Evolutionary conservation across 768 basidiomycete species (phyloP), one percentile per base, ranked within the genome.

Genomic region (Amanita rubescens): DNA sequence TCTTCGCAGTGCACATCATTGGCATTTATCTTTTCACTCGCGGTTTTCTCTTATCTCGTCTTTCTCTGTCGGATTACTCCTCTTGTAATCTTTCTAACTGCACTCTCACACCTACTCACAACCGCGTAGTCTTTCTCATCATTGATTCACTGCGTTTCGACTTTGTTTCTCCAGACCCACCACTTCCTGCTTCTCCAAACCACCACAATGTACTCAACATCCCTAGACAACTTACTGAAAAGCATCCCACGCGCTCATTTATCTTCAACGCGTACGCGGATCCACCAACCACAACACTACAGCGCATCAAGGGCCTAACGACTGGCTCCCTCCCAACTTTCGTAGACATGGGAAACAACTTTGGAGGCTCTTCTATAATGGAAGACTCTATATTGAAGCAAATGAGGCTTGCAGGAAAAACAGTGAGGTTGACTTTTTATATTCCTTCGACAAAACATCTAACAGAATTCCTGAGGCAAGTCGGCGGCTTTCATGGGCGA

Each of bases 271-370:
- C 91, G 2, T 85, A 90, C 68, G 82, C 93, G 3, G 95, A 99
- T 62, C 95, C 96, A 0, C 96, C 96, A 0, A 99, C 96, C 0
- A 82, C 92, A 0, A 98, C 95, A 0, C 77, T 98, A 35, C 96
- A 98, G 65, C 80, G 96, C 2, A 84, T 99, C 59, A 99, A 99
- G 62, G 96, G 85, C 0, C 71, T 99, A 38, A 96, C 93, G 0
- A 97, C 96, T 0, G 96, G 95, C 8, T 94, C 93, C 0, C 71
- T 99, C 8, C 94, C 95, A 0, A 98, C 95, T 0, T 97, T 99
- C 63, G 80, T 97, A 37, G 95, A 98, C 63, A 77, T 89, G n/a
- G 92, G 94, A 5, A 83, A 82, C 38, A 97, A 91, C 63, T 96
- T 98, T 69, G 93, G 90, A 11, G 93, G 82, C 0, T 85, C 87